phyloP scores from a whole-genome alignment of 495 filamentous ascomycete species.

The Aspergillus avenaceus region DNA sequence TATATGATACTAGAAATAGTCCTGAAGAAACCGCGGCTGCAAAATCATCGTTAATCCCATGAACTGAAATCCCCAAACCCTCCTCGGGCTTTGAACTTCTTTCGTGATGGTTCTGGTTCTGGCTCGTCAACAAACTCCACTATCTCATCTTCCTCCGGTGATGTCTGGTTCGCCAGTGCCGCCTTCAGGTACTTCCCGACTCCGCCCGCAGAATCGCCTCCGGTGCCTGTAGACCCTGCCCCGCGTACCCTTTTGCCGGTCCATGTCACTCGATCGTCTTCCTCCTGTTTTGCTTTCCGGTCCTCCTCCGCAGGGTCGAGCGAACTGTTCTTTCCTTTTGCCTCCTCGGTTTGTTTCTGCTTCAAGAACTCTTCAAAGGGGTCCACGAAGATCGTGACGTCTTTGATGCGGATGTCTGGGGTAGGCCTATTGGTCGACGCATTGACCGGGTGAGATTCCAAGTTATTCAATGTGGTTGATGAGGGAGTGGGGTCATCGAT shows the following conservation, averaged over 20 bases:
- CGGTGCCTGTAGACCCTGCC: constrained; percentile 46
- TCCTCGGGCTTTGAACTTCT: constrained; percentile 69
- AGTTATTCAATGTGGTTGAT: constrained; percentile 54
- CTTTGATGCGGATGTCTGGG: constrained; percentile 71
- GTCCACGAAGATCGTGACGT: constrained; percentile 85
- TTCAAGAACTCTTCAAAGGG: constrained; percentile 87
- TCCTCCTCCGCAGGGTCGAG: constrained; percentile 35
- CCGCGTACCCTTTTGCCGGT: constrained; percentile 77
- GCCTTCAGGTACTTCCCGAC: constrained; percentile 82
- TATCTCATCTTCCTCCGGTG: constrained; percentile 51
- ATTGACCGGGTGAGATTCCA: constrained; percentile 69
- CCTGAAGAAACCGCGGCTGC: too few relatives aligned
- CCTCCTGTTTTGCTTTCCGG: constrained; percentile 54
- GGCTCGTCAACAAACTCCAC: constrained; percentile 56
- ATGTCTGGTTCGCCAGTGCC: constrained; percentile 37
- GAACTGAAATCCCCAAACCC: constrained; percentile 88
- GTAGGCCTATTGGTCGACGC: constrained; percentile 66
- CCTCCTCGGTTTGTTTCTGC: constrained; percentile 48
- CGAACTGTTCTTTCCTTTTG: constrained; percentile 34
- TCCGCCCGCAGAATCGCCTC: constrained; percentile 38
- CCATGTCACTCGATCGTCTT: constrained; percentile 89
- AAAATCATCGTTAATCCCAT: constrained; percentile 21
- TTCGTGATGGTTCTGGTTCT: constrained; percentile 64
- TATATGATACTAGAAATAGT: too few relatives aligned
- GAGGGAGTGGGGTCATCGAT: constrained; percentile 68